A percentile compares a stretch with the other conserved stretches of the same genome.
Evolutionary conservation across 1,284 basidiomycete genomes (phyloP).

Genomic region (Schizophyllum amplum): DNA sequence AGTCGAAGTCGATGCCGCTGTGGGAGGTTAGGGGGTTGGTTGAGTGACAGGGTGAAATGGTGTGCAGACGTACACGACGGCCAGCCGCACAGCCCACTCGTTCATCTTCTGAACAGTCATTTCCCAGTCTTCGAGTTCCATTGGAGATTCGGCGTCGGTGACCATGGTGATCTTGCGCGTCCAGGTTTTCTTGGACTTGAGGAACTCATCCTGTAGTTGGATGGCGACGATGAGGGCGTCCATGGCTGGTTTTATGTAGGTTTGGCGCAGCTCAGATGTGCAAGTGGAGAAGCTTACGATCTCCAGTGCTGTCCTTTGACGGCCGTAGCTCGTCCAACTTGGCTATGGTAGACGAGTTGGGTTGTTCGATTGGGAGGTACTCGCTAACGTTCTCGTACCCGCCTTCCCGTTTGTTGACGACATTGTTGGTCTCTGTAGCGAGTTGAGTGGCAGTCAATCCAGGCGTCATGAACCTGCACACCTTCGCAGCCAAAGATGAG

Average conservation of each 20-base stretch:
- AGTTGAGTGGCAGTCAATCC: background rate
- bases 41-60: background rate
- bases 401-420: conserved; percentile 51
- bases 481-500: conserved; percentile 79
- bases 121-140: conserved; percentile 68
- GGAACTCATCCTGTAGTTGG: conserved; percentile 61
- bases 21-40: conserved; percentile 5
- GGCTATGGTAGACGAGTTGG: conserved; percentile 68
- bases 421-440: conserved; percentile 32
- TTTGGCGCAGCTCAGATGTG: background rate
- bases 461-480: conserved; percentile 40
- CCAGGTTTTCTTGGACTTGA: conserved; percentile 68
- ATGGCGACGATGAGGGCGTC: conserved; percentile 83
- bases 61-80: conserved; percentile 50
- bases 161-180: conserved; percentile 72
- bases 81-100: conserved; percentile 44
- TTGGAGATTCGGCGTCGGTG: conserved; percentile 73
- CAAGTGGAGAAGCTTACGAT: conserved; percentile 42
- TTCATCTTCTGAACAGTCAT: conserved; percentile 66
- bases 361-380: conserved; percentile 72
- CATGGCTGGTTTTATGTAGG: conserved; percentile 46
- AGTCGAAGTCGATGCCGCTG: conserved; percentile 82
- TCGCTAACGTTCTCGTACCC: conserved; percentile 75
- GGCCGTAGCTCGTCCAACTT: conserved; percentile 62
- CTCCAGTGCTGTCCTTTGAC: conserved; percentile 47